Evolutionary conservation across 2,329 filamentous ascomycete species (phyloP).

Genomic region (Chrysoporthe austroafricana): DNA sequence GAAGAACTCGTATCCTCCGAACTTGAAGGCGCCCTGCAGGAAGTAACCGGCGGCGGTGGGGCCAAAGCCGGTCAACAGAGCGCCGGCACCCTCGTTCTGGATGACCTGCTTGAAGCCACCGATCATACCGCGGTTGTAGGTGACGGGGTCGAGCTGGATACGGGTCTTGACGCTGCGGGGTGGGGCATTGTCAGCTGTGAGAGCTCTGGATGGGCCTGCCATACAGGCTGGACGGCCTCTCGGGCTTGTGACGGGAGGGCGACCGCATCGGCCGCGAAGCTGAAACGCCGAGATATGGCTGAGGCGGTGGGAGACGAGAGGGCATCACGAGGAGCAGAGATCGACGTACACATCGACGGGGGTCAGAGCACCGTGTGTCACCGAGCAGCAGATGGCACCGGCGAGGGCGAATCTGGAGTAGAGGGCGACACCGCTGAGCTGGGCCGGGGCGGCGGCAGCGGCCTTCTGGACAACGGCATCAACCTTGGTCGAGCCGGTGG

Average conservation of each 20-base stretch:
- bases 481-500: constrained; percentile 49
- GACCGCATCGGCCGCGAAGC: constrained; percentile 18
- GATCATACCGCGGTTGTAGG: constrained; percentile 87
- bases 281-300: neutral
- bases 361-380: constrained; percentile 96
- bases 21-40: constrained; percentile 92
- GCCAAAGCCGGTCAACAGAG: constrained; percentile 82
- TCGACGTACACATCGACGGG: constrained; percentile 97
- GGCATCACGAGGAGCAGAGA: neutral
- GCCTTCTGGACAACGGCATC: constrained; percentile 48
- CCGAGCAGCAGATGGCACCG: constrained; percentile 95
- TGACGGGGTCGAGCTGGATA: constrained; percentile 88
- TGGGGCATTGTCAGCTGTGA: constrained; percentile 7
- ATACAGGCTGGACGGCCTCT: neutral
- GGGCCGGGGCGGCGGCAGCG: constrained; percentile 45
- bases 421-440: constrained; percentile 64
- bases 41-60: constrained; percentile 90
- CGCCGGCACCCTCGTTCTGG: constrained; percentile 80
- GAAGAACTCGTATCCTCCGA: constrained; percentile 95
- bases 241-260: neutral
- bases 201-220: constrained; percentile 16
- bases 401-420: constrained; percentile 98
- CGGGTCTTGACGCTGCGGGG: constrained; percentile 83
- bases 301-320: neutral
- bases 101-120: constrained; percentile 87